A percentile compares a stretch with the other conserved stretches of the same genome.
Evolutionary conservation across 768 basidiomycete species (phyloP).

Genomic region (Collybiopsis confluens): DNA sequence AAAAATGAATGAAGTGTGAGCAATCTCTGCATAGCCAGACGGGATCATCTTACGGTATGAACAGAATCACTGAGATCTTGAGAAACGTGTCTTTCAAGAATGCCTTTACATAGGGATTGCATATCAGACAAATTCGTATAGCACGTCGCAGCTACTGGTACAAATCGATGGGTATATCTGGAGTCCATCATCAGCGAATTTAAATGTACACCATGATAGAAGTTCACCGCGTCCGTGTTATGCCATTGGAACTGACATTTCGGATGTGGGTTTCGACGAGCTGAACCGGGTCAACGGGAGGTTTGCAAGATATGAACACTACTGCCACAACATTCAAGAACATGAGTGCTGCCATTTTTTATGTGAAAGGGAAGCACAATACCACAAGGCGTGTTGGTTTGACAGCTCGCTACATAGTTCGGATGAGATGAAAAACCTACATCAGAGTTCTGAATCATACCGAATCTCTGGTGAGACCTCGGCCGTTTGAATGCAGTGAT

Average conservation of each 20-base stretch:
- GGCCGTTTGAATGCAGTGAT: slow-evolving; percentile 67
- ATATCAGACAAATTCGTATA: slow-evolving; percentile 70
- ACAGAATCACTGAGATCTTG: slow-evolving; percentile 33
- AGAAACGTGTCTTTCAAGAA: slow-evolving; percentile 51
- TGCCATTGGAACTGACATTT: slow-evolving; percentile 57
- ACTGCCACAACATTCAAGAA: slow-evolving; percentile 41
- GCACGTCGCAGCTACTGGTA: slow-evolving; percentile 66
- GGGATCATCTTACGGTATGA: slow-evolving; percentile 39
- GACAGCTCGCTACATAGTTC: slow-evolving; percentile 57
- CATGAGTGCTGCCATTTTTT: slow-evolving; percentile 1
- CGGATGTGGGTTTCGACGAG: slow-evolving; percentile 62
- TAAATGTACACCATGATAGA: slow-evolving; percentile 1
- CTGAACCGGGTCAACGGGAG: slow-evolving; percentile 73
- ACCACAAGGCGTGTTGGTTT: slow-evolving; percentile 81
- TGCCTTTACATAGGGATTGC: slow-evolving; percentile 49
- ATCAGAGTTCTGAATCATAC: slow-evolving; percentile 31
- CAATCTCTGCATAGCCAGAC: neutral
- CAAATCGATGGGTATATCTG: slow-evolving; percentile 68
- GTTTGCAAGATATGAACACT: slow-evolving; percentile 74
- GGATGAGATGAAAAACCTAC: neutral
- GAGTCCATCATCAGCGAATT: neutral
- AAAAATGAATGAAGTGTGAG: neutral
- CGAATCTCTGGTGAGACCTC: slow-evolving; percentile 58
- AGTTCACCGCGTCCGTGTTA: slow-evolving; percentile 59
- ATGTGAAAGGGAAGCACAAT: neutral